Evolutionary conservation across 208 protist species (phyloP).

Genomic region (Novymonas esmeraldas): DNA sequence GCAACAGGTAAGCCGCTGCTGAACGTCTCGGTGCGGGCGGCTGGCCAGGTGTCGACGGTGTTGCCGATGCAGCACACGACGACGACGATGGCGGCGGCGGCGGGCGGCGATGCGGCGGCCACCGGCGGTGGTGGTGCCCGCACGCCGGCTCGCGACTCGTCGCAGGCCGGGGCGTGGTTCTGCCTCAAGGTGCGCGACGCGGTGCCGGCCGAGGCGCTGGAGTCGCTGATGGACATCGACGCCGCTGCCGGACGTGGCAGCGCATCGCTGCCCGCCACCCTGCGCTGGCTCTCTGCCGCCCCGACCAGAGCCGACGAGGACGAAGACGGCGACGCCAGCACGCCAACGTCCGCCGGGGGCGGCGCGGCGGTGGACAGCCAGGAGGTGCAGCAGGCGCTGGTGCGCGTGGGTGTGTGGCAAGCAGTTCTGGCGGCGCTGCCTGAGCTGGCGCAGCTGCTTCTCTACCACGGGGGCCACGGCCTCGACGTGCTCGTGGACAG

Average conservation of each 20-base stretch:
- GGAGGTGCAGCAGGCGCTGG: constrained; percentile 16
- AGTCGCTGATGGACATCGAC: constrained; percentile 5
- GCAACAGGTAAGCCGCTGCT: constrained; percentile 12
- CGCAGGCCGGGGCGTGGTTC: constrained; percentile 23
- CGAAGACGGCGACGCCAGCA: not conserved
- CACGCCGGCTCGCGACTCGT: constrained; percentile 4
- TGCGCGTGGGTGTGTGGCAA: constrained; percentile 48
- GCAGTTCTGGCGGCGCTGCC: constrained; percentile 27
- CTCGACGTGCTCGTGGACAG: constrained; percentile 26
- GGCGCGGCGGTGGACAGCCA: not conserved
- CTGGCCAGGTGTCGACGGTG: constrained; percentile 30
- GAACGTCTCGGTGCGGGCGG: constrained; percentile 24
- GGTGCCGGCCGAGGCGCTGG: constrained; percentile 16
- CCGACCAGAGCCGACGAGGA: not conserved
- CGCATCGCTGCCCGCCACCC: not conserved
- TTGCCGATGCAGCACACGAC: not conserved
- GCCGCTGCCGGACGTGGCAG: not conserved
- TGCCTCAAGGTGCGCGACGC: constrained; percentile 26
- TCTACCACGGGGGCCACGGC: constrained; percentile 18
- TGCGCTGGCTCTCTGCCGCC: constrained; percentile 17
- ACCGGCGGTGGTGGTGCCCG: not conserved
- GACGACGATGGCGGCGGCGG: not conserved
- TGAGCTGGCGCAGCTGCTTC: constrained; percentile 36
- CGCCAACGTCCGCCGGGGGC: not conserved
- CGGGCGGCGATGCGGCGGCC: constrained; percentile 1